Evolutionary conservation across 2,329 filamentous ascomycete species (phyloP).

Genomic region (Monilinia fructicola): DNA sequence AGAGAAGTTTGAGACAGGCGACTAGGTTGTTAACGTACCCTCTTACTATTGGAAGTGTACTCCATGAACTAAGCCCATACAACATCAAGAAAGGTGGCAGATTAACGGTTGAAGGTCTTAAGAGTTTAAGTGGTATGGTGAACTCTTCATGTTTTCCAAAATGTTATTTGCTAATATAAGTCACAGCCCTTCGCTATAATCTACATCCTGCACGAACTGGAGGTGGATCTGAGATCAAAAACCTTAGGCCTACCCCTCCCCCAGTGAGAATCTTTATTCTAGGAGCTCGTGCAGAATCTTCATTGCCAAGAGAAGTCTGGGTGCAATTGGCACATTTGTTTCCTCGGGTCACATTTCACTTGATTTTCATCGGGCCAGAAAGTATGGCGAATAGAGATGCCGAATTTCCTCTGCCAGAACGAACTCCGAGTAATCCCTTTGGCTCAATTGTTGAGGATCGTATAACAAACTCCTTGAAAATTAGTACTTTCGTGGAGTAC

Average conservation of each 20-base stretch:
- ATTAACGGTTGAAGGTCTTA: slow-evolving; percentile 83
- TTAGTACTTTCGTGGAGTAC: slow-evolving; percentile 96
- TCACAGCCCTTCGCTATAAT: slow-evolving; percentile 81
- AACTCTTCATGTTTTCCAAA: background rate
- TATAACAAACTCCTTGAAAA: slow-evolving; percentile 86
- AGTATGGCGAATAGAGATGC: slow-evolving; percentile 91
- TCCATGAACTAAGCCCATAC: slow-evolving; percentile 95
- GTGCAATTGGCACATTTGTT: slow-evolving; percentile 92
- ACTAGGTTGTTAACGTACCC: slow-evolving; percentile 94
- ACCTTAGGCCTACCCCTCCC: slow-evolving; percentile 79
- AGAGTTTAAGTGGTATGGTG: slow-evolving; percentile 82
- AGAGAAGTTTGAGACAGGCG: slow-evolving; percentile 87
- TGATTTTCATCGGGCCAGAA: slow-evolving; percentile 94
- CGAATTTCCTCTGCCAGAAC: slow-evolving; percentile 86
- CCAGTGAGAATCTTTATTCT: slow-evolving; percentile 90
- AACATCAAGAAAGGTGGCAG: slow-evolving; percentile 71
- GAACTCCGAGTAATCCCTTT: slow-evolving; percentile 84
- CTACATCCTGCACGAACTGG: slow-evolving; percentile 84
- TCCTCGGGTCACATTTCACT: slow-evolving; percentile 83
- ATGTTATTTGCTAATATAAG: background rate
- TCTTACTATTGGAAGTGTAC: slow-evolving; percentile 81
- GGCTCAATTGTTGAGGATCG: slow-evolving; percentile 93
- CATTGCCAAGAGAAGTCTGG: slow-evolving; percentile 90
- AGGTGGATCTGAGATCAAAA: slow-evolving; percentile 70
- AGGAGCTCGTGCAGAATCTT: slow-evolving; percentile 95